Evolutionary conservation across 2,329 filamentous ascomycete species (phyloP).

Genomic region (Scopulariopsis brevicaulis): DNA sequence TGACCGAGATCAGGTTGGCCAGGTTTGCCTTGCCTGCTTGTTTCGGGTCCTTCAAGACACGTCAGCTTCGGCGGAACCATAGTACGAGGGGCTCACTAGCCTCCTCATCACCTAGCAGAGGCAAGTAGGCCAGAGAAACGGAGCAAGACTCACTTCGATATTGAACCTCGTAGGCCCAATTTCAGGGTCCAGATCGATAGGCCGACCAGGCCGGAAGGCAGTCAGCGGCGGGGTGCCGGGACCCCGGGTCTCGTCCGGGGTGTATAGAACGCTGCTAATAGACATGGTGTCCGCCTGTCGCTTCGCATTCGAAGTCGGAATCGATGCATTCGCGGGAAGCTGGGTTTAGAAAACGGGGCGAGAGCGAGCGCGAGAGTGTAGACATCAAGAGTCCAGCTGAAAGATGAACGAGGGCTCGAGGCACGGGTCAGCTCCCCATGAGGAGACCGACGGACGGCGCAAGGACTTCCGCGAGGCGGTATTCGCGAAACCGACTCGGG

Average conservation of each 20-base stretch:
- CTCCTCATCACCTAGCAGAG: background rate
- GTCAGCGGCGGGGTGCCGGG: background rate
- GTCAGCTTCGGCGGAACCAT: background rate
- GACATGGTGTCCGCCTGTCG: background rate
- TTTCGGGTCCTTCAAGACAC: background rate
- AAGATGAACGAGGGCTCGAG: background rate
- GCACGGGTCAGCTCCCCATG: background rate
- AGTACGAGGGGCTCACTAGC: background rate
- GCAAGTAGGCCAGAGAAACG: background rate
- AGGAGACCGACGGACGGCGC: background rate
- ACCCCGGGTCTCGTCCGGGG: background rate
- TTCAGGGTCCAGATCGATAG: background rate
- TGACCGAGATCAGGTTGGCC: background rate
- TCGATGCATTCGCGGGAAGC: background rate
- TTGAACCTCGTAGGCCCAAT: background rate
- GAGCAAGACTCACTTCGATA: background rate
- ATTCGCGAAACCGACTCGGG: background rate
- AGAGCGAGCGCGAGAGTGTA: background rate
- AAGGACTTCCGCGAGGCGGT: background rate
- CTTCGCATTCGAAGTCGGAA: background rate
- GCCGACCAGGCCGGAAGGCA: background rate
- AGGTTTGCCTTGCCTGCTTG: background rate
- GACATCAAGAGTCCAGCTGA: background rate
- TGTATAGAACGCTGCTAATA: background rate
- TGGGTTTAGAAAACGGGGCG: background rate